Conservation (phyloP, 169 alveolate genomes). For the Cytauxzoon felis region DNA sequence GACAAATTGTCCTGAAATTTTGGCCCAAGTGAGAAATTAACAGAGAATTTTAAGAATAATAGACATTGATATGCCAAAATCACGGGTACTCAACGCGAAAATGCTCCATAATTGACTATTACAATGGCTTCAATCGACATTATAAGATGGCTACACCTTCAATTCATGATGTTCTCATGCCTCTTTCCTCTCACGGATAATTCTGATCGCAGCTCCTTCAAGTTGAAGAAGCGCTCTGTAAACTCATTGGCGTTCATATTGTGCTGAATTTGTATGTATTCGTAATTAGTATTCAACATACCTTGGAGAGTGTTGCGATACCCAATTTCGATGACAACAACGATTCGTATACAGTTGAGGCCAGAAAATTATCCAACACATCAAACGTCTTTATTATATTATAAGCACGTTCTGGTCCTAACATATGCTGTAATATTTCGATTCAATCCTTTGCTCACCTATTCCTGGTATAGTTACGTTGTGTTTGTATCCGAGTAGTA, state of each 20-base stretch:
- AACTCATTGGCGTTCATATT: conserved; percentile 21
- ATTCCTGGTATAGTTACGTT: conserved; percentile 41
- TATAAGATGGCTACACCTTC: too few relatives aligned
- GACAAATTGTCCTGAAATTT: conserved; percentile 51
- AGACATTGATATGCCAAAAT: background rate
- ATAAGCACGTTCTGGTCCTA: conserved; percentile 56
- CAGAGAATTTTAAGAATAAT: background rate
- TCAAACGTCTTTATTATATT: conserved; percentile 21
- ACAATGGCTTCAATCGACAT: background rate
- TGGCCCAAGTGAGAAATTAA: conserved; percentile 38
- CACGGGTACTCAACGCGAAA: background rate
- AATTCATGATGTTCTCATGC: too few relatives aligned
- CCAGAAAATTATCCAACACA: conserved; percentile 18
- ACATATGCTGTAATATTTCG: background rate
- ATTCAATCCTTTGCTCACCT: background rate
- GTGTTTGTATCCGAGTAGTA: conserved; percentile 34
- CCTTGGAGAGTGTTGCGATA: conserved; percentile 25
- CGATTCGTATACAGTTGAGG: conserved; percentile 12
- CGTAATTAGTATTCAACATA: background rate
- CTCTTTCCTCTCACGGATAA: too few relatives aligned
- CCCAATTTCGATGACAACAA: conserved; percentile 16
- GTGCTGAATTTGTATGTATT: background rate
- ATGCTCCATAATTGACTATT: background rate
- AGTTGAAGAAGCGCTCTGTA: background rate
- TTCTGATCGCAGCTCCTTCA: background rate